phyloP scores from a whole-genome alignment of 2,329 filamentous ascomycete species.

The Calonectria pseudoreteaudii region DNA sequence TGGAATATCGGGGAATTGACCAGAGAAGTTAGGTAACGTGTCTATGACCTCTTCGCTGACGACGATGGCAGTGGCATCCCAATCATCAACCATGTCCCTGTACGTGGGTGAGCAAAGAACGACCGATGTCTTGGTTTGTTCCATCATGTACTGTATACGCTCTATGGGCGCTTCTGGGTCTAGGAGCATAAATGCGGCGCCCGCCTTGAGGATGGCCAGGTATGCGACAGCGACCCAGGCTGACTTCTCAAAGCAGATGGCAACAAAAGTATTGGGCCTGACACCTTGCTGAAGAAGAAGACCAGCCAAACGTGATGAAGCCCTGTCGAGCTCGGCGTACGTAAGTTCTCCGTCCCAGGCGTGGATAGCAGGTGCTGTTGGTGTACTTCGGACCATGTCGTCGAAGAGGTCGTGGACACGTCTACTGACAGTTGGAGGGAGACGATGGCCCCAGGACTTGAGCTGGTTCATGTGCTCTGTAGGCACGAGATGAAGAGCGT shows the following conservation, averaged over 20 bases:
- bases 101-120: neutral
- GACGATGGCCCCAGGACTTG: neutral
- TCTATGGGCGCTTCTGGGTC: neutral
- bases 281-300: neutral
- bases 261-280: slow-evolving; percentile 41
- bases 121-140: neutral
- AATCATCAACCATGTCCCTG: neutral
- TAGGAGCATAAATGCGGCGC: neutral
- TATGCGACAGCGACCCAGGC: neutral
- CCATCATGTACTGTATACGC: neutral
- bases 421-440: neutral
- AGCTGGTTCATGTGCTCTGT: neutral
- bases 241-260: neutral
- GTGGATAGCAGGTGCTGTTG: neutral
- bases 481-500: neutral
- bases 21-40: neutral
- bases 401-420: neutral
- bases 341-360: neutral
- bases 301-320: neutral
- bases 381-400: neutral
- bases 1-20: neutral
- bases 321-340: neutral
- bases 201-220: neutral
- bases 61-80: neutral
- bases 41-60: neutral